Percentiles rank a stretch among this genome's conserved stretches.
These are phyloP conservation scores for Starmerella floris DNA, from an alignment of 805 yeast species.

Conservation along the genomic window DNA sequence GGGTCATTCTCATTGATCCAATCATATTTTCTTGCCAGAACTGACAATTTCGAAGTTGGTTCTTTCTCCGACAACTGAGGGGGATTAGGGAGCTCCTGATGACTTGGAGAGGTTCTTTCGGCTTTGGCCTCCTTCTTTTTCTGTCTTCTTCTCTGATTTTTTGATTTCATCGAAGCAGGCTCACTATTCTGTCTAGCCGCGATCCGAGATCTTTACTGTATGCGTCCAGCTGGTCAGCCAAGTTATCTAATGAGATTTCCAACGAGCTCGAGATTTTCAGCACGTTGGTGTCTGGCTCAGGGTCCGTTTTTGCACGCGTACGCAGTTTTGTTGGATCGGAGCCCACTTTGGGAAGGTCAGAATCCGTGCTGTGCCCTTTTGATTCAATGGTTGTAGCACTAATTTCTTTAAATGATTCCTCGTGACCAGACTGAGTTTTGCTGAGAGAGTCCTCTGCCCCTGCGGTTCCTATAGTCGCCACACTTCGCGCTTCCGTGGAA, in stretches of 20 bases:
- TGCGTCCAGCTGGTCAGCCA: background rate
- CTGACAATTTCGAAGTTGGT: background rate
- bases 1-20: slow-evolving; percentile 12
- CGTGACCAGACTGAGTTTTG: too few relatives aligned
- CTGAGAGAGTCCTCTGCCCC: too few relatives aligned
- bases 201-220: background rate
- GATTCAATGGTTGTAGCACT: too few relatives aligned
- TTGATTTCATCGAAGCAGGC: slow-evolving; percentile 1
- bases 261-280: background rate
- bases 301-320: background rate
- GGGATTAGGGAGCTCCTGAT: too few relatives aligned
- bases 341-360: too few relatives aligned
- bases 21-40: slow-evolving; percentile 12
- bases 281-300: background rate
- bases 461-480: too few relatives aligned
- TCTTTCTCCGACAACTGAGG: too few relatives aligned
- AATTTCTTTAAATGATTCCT: too few relatives aligned
- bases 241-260: background rate
- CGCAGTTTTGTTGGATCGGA: background rate
- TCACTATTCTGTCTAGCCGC: background rate
- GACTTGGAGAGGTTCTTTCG: too few relatives aligned
- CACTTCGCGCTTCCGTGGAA: too few relatives aligned
- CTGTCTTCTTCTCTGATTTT: slow-evolving; percentile 4
- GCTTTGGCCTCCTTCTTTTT: background rate
- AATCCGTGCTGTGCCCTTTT: too few relatives aligned